A percentile compares a stretch with the other conserved stretches of the same genome.
These are phyloP conservation scores for Wallacemonas rigidus DNA, from an alignment of 208 protist species.

Conservation along the genomic window DNA sequence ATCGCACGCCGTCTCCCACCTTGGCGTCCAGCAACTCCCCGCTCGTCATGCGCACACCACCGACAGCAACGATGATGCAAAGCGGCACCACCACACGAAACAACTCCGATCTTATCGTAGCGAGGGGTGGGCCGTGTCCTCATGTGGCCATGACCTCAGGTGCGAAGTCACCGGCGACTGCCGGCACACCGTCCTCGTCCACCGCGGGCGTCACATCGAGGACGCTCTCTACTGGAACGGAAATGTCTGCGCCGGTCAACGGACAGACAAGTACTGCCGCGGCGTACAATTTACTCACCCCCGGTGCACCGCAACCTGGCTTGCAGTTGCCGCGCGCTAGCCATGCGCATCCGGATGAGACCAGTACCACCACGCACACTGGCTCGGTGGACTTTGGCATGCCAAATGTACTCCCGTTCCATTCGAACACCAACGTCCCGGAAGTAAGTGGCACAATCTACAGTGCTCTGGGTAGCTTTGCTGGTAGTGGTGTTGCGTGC, in stretches of 20 bases:
- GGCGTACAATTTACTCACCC: background rate
- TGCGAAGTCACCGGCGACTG: background rate
- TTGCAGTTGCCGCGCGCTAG: background rate
- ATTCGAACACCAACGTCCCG: background rate
- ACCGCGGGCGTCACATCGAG: background rate
- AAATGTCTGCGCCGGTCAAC: too few species aligned
- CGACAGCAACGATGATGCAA: background rate
- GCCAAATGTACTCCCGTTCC: background rate
- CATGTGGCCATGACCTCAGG: background rate
- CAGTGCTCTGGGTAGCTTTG: background rate
- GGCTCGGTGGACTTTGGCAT: background rate
- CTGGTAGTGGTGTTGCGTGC: background rate
- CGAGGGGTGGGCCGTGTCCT: constrained; percentile 1
- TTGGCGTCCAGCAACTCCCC: too few species aligned
- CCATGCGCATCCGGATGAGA: background rate
- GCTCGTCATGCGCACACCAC: background rate
- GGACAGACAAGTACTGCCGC: background rate
- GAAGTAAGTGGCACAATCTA: background rate
- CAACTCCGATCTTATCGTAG: constrained; percentile 7
- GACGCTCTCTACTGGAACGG: too few species aligned
- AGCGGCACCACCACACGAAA: too few species aligned
- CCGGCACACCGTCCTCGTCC: background rate
- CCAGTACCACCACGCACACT: background rate
- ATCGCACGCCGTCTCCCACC: too few species aligned
- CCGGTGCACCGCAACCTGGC: background rate